Evolutionary conservation across 2,329 filamentous ascomycete genomes (phyloP), one percentile per base, ranked within the genome.

Genomic region (Bipolaris sorokiniana): DNA sequence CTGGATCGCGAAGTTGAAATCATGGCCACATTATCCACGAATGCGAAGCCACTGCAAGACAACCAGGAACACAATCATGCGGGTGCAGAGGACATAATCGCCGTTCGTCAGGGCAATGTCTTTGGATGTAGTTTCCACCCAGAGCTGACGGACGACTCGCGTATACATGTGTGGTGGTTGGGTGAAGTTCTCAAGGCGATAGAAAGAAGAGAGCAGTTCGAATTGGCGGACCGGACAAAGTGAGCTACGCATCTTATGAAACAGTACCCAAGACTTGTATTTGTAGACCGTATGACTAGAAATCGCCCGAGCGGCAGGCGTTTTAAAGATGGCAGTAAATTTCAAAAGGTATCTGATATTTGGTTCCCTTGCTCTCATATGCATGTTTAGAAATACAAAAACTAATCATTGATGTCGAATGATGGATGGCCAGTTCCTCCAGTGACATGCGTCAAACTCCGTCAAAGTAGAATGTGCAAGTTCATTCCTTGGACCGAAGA

Each of bases 121-220:
- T 90, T 98, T 68, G 95, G 92, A 3, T 97, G 90, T 3, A 97
- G 93, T 70, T 99, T 98, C 73, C 95, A 98, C 69, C 95, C 95
- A 0, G 95, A 99, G 77, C 77, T 99, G 75, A 98, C 94, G 0
- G 85, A 87, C 7, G 95, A 99, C 78, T 81, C 88, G 54, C 85
- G 95, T 54, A 96, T 98, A 70, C 95, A 99, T 77, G 83, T 86
- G 4, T 98, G 95, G 95, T 99, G 95, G 95, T 72, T 99, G 72
- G 80, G 84, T 66, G 86, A 94, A 76, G 90, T 92, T 1, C 22
- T 74, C 45, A 69, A 69, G 54, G 72, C 75, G 2, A 63, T 71
- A 7, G 62, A 73, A 55, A 62, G 65, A 47, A 66, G 73, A 55
- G 63, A 68, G 61, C 57, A 70, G 42, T 75, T 73, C 57, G 68